These are phyloP conservation scores for Fusarium liriodendri DNA, from an alignment of 2,329 filamentous ascomycete species.

Conservation along the genomic window DNA sequence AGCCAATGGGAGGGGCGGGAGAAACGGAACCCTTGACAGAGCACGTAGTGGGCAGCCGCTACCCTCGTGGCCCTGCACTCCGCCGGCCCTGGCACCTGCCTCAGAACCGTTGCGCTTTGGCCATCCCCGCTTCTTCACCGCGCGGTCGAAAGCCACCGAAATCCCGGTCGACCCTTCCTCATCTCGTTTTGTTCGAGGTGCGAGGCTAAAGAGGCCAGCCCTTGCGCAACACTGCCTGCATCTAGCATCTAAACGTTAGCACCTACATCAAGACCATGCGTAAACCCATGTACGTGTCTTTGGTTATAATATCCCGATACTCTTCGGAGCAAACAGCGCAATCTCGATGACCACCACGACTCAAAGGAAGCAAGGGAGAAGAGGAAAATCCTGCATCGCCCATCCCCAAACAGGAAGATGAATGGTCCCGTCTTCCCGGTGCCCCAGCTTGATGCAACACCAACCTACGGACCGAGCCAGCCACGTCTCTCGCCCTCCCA, in stretches of 20 bases:
- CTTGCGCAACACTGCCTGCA: conserved; percentile 4
- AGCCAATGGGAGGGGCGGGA: conserved; percentile 20
- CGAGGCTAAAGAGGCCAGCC: conserved; percentile 13
- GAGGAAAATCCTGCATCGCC: neutral
- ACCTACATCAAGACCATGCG: neutral
- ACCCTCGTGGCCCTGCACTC: conserved; percentile 1
- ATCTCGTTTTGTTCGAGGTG: conserved; percentile 37
- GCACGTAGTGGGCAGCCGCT: neutral
- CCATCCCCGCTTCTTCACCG: conserved; percentile 31
- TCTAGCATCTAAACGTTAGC: neutral
- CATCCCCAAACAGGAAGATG: conserved; percentile 9
- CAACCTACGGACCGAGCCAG: conserved; percentile 30
- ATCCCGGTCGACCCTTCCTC: conserved; percentile 28
- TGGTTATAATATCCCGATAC: conserved; percentile 9
- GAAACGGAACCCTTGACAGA: conserved; percentile 22
- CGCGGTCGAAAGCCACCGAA: conserved; percentile 29
- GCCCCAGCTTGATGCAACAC: conserved; percentile 30
- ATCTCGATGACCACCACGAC: conserved; percentile 22
- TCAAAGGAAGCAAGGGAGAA: conserved; percentile 1
- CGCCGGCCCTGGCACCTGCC: conserved; percentile 6
- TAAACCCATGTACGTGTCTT: neutral
- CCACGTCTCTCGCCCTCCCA: conserved; percentile 22
- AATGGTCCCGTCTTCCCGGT: conserved; percentile 12
- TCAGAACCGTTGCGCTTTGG: conserved; percentile 13
- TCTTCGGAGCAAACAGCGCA: conserved; percentile 13